Conservation (phyloP, 2,329 filamentous ascomycete genomes). For the Trichophyton simii region DNA sequence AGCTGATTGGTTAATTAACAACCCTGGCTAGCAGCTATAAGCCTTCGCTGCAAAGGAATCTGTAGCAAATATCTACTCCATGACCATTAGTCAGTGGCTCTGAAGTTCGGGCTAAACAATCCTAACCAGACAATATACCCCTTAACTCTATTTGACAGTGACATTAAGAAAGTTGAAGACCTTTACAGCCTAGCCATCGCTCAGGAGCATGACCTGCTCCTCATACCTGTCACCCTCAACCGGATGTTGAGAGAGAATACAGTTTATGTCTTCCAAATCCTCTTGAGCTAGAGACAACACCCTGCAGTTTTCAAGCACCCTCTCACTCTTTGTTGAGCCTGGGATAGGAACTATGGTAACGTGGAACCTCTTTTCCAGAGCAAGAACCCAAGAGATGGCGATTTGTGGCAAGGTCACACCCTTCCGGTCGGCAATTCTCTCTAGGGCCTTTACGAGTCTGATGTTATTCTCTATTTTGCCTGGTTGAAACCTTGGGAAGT, state of each 20-base stretch:
- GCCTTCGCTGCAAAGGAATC: too few species aligned
- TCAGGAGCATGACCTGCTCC: background rate
- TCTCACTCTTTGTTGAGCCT: constrained; percentile 17
- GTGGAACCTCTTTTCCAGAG: constrained; percentile 23
- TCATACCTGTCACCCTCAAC: constrained; percentile 4
- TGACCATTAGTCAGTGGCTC: too few species aligned
- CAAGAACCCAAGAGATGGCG: constrained; percentile 38
- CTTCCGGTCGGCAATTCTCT: constrained; percentile 35
- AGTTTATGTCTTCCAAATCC: constrained; percentile 3
- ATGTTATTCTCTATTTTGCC: constrained; percentile 39
- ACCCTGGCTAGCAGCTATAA: too few species aligned
- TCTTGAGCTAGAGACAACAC: background rate
- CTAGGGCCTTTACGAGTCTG: constrained; percentile 36
- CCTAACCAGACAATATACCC: too few species aligned
- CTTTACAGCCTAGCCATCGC: background rate
- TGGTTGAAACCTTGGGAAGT: constrained; percentile 38
- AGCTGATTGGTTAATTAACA: too few species aligned
- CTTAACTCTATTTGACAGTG: background rate
- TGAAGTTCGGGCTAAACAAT: too few species aligned
- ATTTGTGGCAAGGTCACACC: constrained; percentile 35
- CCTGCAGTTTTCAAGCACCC: constrained; percentile 2
- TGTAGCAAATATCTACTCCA: too few species aligned
- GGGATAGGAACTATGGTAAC: constrained; percentile 17
- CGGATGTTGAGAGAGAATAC: background rate
- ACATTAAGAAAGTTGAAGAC: background rate